Evolutionary conservation across 352 stramenopile species (phyloP).

Genomic region (Phytophthora meadii): DNA sequence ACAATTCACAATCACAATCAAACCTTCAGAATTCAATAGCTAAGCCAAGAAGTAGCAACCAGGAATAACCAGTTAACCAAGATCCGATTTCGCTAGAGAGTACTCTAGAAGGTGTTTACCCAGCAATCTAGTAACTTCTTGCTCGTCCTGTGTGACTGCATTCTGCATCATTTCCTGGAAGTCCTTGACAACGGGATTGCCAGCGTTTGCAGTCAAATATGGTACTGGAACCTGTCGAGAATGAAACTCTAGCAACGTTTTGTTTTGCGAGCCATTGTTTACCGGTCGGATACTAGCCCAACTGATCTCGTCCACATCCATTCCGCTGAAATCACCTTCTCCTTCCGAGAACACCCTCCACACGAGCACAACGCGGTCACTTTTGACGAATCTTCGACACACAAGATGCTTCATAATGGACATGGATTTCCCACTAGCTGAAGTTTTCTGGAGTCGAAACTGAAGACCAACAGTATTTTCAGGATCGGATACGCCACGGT

Average conservation of each 20-base stretch:
- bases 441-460: constrained; percentile 22
- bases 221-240: neutral
- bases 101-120: neutral
- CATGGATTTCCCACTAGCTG: constrained; percentile 1
- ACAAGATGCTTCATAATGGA: constrained; percentile 28
- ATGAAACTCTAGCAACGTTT: neutral
- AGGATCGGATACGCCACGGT: constrained; percentile 15
- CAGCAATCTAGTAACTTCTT: neutral
- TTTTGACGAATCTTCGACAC: constrained; percentile 35
- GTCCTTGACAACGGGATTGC: neutral
- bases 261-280: neutral
- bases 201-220: neutral
- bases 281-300: neutral
- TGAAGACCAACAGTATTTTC: constrained; percentile 41
- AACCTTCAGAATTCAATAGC: too few species aligned
- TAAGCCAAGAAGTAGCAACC: too few species aligned
- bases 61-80: too few species aligned
- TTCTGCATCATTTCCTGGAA: constrained; percentile 2
- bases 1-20: too few species aligned
- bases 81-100: too few species aligned
- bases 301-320: constrained; percentile 24
- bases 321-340: constrained; percentile 29
- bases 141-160: neutral
- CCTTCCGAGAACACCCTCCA: constrained; percentile 48
- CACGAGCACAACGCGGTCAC: constrained; percentile 51